Conservation (phyloP, 2,329 filamentous ascomycete genomes). For the Trichoderma pleuroti region DNA sequence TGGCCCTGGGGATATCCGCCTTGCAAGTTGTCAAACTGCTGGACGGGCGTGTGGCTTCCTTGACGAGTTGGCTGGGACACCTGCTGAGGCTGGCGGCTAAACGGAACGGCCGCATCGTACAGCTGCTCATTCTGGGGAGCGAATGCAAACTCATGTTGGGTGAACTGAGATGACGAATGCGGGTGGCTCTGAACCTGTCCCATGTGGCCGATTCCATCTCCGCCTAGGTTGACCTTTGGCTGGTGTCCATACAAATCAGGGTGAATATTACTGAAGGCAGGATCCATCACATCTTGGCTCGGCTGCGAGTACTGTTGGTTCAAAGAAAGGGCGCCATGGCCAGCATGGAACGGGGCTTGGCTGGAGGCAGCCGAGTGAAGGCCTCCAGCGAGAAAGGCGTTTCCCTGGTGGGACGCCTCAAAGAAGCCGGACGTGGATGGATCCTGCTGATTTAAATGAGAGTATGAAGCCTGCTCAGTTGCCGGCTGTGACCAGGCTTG, state of each 20-base stretch:
- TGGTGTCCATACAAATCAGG: constrained; percentile 38
- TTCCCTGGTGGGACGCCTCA: constrained; percentile 32
- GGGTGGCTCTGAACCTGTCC: constrained; percentile 32
- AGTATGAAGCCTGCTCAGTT: constrained; percentile 32
- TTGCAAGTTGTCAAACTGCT: constrained; percentile 30
- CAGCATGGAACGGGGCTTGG: constrained; percentile 31
- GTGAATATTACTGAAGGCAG: constrained; percentile 37
- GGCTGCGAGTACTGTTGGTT: constrained; percentile 35
- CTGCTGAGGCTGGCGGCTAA: constrained; percentile 33
- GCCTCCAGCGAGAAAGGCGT: constrained; percentile 31
- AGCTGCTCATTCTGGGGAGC: constrained; percentile 32
- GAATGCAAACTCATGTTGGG: constrained; percentile 34
- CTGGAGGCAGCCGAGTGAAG: constrained; percentile 31
- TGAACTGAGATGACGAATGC: constrained; percentile 34
- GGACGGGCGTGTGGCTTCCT: constrained; percentile 34
- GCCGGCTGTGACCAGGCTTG: constrained; percentile 39
- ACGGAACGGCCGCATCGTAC: constrained; percentile 33
- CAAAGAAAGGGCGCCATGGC: constrained; percentile 32
- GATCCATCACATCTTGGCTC: constrained; percentile 35
- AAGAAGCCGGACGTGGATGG: constrained; percentile 34
- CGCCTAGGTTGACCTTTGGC: constrained; percentile 30
- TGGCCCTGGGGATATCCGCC: constrained; percentile 28
- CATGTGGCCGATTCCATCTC: constrained; percentile 22
- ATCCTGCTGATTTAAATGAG: constrained; percentile 33
- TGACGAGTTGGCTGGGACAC: constrained; percentile 33